Base-by-base conservation (phyloP, 106 monocot species). In the Dactylorhiza incarnata region DNA sequence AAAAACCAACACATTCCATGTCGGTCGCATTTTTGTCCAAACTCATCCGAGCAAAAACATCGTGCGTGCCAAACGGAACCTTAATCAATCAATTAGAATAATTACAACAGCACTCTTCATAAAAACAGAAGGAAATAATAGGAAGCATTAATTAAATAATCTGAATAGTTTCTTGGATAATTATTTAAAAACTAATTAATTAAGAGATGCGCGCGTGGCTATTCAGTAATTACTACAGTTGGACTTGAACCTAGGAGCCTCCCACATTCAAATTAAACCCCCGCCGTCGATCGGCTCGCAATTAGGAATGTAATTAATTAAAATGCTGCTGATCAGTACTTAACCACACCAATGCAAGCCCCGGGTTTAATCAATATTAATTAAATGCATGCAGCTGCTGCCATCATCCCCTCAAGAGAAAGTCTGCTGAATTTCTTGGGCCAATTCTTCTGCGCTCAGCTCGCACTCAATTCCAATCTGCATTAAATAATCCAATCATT, bases 401-500 rank as follows among this genome's bases (percentile, higher is more conserved):
- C 9, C n/a, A 25, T 20, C 25, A 7, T 25, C 6, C 12, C 22
- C 70, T 81, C 49, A 87, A 29, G 84, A 82, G 82, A 97, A 97
- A 2, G 96, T 91, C 81, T 87, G 87, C 72, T 85, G 88, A 49
- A 97, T 80, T 75, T 93, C 91, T 17, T 97, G 82, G 37, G 89
- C 96, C n/a, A 97, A 87, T 45, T 94, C 96, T 73, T 97, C 93
- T 6, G 93, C 91, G 19, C 96, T 97, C 1, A 97, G 91, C 76
- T 91, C 87, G 73, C 96, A 97, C 69, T 97, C 93, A 7, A 97
- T 91, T 74, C 96, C 96, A 75, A 97, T 97, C 96, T 97, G 76
- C 20, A 49, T 11, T 15, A 69, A 70, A 48, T 22, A 49, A 37
- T 37, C 37, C 37, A 37, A 37, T 37, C 37, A 37, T 37, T 37